Percentiles rank a stretch among this genome's conserved stretches.
Evolutionary conservation across 345 rosid species (phyloP).

Genomic region (Rhizophora mangle): DNA sequence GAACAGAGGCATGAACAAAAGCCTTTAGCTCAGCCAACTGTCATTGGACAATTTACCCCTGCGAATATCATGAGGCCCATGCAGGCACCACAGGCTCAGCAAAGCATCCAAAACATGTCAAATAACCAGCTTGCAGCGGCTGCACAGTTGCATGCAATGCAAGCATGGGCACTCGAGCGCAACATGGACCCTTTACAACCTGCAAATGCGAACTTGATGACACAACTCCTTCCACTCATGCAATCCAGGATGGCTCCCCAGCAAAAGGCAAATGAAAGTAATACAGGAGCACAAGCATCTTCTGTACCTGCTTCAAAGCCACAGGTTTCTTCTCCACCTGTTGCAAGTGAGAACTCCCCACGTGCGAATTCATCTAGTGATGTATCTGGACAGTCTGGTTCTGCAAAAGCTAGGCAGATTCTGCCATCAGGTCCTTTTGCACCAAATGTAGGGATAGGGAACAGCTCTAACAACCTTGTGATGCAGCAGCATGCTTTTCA

Average conservation of each 20-base stretch:
- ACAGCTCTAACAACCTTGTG: conserved; percentile 39
- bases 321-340: conserved; percentile 64
- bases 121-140: conserved; percentile 66
- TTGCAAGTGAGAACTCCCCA: conserved; percentile 66
- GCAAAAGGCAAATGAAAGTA: conserved; percentile 68
- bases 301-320: conserved; percentile 59
- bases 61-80: conserved; percentile 57
- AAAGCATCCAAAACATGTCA: conserved; percentile 51
- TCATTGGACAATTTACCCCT: conserved; percentile 54
- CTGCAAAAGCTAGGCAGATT: conserved; percentile 59
- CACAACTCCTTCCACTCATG: conserved; percentile 71
- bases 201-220: conserved; percentile 79
- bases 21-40: conserved; percentile 45
- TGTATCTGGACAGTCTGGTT: conserved; percentile 71
- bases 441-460: conserved; percentile 45
- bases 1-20: conserved; percentile 65
- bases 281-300: conserved; percentile 44
- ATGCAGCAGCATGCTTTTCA: conserved; percentile 61
- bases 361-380: conserved; percentile 77
- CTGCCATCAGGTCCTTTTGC: conserved; percentile 47
- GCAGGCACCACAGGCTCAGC: conserved; percentile 67
- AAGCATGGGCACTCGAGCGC: conserved; percentile 81
- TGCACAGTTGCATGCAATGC: conserved; percentile 79
- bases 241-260: conserved; percentile 83
- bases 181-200: conserved; percentile 92